Evolutionary conservation across 495 filamentous ascomycete genomes (phyloP).

Genomic region (Collariella sp.): DNA sequence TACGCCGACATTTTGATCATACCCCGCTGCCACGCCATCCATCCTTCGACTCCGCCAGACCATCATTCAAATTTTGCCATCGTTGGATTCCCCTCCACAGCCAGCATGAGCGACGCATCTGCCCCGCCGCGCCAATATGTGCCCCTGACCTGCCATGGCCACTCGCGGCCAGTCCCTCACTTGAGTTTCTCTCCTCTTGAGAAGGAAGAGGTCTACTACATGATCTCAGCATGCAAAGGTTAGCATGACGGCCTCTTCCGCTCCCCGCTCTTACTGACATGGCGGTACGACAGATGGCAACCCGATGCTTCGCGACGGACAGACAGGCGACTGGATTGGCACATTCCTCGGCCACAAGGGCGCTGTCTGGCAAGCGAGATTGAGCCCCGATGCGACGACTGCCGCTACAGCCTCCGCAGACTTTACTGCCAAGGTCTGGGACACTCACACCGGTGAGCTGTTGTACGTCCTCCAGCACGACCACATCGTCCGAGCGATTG

Average conservation of each 20-base stretch:
- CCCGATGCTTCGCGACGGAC: conserved; percentile 94
- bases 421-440: conserved; percentile 96
- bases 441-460: conserved; percentile 87
- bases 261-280: not conserved
- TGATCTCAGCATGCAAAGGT: conserved; percentile 99
- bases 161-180: conserved; percentile 92
- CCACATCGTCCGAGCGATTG: conserved; percentile 89
- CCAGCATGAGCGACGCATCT: conserved; percentile 36
- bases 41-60: not conserved
- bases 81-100: not conserved
- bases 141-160: conserved; percentile 92
- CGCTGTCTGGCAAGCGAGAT: conserved; percentile 88
- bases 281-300: conserved; percentile 63
- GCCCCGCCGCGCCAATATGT: conserved; percentile 53
- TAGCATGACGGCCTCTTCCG: conserved; percentile 3
- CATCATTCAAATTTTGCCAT: not conserved
- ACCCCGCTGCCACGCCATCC: not conserved
- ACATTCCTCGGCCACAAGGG: conserved; percentile 98
- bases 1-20: no score
- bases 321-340: conserved; percentile 97
- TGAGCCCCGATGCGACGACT: conserved; percentile 78
- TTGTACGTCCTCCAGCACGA: conserved; percentile 80
- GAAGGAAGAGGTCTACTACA: conserved; percentile 79
- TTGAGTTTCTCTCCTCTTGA: conserved; percentile 80
- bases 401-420: conserved; percentile 92